Conservation (phyloP, 2,329 filamentous ascomycete species). For the Curvularia sp. region DNA sequence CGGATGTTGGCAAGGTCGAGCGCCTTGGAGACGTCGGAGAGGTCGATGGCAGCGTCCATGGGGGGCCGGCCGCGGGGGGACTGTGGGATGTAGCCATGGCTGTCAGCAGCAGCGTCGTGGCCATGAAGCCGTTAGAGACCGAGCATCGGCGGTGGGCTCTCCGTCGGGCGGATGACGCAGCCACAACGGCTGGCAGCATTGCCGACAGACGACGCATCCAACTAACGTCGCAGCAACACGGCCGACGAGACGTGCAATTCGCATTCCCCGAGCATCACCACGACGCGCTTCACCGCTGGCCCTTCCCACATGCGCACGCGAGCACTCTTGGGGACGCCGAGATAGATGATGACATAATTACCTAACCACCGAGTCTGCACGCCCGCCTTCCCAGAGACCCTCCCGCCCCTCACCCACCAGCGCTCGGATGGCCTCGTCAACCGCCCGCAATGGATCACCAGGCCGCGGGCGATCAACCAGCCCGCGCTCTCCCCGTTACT, state of each 20-base stretch:
- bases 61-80: slow-evolving; percentile 21
- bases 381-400: slow-evolving; percentile 2
- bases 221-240: slow-evolving; percentile 8
- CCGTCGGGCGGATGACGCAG: slow-evolving; percentile 33
- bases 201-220: not conserved
- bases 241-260: slow-evolving; percentile 9
- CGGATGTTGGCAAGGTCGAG: slow-evolving; percentile 91
- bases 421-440: slow-evolving; percentile 40
- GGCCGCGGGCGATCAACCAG: slow-evolving; percentile 36
- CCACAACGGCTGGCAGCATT: not conserved
- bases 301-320: slow-evolving; percentile 1
- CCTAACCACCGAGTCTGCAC: not conserved
- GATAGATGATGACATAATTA: slow-evolving; percentile 20
- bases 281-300: slow-evolving; percentile 3
- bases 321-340: slow-evolving; percentile 1
- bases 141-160: slow-evolving; percentile 20
- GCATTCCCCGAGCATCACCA: slow-evolving; percentile 6
- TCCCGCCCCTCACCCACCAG: slow-evolving; percentile 12
- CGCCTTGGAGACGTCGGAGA: slow-evolving; percentile 82
- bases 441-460: slow-evolving; percentile 40
- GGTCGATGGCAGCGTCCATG: slow-evolving; percentile 92
- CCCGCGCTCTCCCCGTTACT: slow-evolving; percentile 24
- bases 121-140: slow-evolving; percentile 6
- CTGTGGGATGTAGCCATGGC: slow-evolving; percentile 19
- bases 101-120: slow-evolving; percentile 3